phyloP scores from a whole-genome alignment of 371 early-diverging fungal species.

The Saksenaea vasiformis region DNA sequence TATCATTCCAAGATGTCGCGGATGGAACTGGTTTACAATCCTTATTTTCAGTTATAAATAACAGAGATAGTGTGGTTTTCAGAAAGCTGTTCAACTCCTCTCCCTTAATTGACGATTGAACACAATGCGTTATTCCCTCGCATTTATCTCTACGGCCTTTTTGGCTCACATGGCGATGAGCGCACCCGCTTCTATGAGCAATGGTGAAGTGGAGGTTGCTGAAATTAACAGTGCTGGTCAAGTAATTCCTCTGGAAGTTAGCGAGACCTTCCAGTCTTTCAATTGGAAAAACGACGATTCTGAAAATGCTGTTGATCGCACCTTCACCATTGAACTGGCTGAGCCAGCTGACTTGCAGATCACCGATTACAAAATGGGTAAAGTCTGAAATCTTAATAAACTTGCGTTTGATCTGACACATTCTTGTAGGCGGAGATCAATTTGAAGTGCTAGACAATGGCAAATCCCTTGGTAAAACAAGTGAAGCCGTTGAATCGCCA shows the following conservation, averaged over 20 bases:
- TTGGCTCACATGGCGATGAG: conserved; percentile 30
- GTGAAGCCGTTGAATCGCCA: conserved; percentile 14
- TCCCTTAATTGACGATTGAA: conserved; percentile 1
- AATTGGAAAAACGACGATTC: conserved; percentile 26
- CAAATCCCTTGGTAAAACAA: conserved; percentile 22
- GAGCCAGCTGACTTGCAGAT: conserved; percentile 35
- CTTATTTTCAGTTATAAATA: conserved; percentile 2
- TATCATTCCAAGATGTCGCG: conserved; percentile 3
- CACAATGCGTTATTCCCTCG: conserved; percentile 41
- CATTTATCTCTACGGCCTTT: conserved; percentile 34
- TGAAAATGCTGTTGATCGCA: conserved; percentile 21
- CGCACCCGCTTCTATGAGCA: conserved; percentile 25
- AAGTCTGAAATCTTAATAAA: neutral
- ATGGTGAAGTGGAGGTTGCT: neutral
- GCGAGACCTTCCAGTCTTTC: conserved; percentile 17
- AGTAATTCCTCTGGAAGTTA: conserved; percentile 9
- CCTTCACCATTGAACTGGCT: conserved; percentile 25
- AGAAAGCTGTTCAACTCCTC: conserved; percentile 3
- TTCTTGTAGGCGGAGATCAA: conserved; percentile 31
- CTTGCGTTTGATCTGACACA: neutral
- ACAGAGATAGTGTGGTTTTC: neutral
- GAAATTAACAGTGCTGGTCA: neutral
- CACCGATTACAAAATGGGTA: conserved; percentile 36
- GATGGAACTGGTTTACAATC: conserved; percentile 5
- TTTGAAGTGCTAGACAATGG: conserved; percentile 38